Base-by-base conservation (phyloP, 345 rosid genomes). In the Murraya paniculata region DNA sequence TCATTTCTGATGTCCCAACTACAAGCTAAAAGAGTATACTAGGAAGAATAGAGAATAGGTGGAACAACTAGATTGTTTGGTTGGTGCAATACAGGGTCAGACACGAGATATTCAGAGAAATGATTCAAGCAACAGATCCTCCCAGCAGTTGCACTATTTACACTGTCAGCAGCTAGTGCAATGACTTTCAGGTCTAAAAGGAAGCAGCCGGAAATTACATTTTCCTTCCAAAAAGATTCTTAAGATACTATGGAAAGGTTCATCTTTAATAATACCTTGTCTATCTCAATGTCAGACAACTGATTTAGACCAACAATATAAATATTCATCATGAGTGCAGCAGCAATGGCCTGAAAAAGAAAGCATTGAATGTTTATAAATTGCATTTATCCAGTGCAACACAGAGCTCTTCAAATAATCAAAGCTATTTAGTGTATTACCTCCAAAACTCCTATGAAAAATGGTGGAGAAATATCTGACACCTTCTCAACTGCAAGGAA, bases 281-380 rank as follows among this genome's bases (percentile, higher is more conserved):
- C 99, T 78, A 93, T 95, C 75, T 95, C 96, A 38, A 95, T 89
- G 87, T 95, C 98, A 50, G 90, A 85, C 83, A 95, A 71, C 85
- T 93, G 98, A 88, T 95, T 95, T 60, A 95, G 76, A 36, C 99
- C 99, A 59, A 95, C 99, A 28, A 93, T 91, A 78, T 95, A 93
- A 35, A 95, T 89, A 82, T 95, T 95, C 99, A 95, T 95, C 90
- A 93, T 80, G 74, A 95, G 93, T 41, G 99, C 94, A 82, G 97
- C 97, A 78, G 83, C 90, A 82, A 93, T 88, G 58, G 98, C 99
- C 99, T 93, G 90, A 81, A 59, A 85, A 31, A 84, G 55, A 35
- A 65, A 64, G 77, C 19, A 57, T 61, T n/a, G n/a, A 58, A 73
- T 45, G 53, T 13, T 66, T 22, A 73, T 27, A 22, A 78, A 68